phyloP scores from a whole-genome alignment of 352 stramenopile species.

The Blastocystis sp. region DNA sequence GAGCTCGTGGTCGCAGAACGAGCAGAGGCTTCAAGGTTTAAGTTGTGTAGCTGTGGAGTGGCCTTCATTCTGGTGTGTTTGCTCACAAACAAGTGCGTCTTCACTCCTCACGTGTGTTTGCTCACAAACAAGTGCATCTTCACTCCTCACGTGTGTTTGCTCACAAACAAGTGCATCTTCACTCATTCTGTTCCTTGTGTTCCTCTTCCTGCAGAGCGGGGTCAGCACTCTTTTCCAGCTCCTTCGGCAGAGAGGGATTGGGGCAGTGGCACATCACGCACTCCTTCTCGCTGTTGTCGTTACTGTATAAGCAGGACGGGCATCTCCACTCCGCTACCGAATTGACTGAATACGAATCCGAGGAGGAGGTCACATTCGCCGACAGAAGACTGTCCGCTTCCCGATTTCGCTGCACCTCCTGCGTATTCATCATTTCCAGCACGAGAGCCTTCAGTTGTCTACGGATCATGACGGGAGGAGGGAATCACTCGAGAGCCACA shows the following conservation, averaged over 20 bases:
- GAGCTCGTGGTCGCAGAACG: constrained; percentile 34
- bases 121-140: too few species aligned
- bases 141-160: too few species aligned
- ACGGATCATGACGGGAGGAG: not conserved
- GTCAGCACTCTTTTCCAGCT: not conserved
- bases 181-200: not conserved
- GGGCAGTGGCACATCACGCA: not conserved
- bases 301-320: not conserved
- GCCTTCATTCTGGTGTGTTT: not conserved
- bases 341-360: not conserved
- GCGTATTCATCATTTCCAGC: not conserved
- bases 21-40: constrained; percentile 6
- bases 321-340: not conserved
- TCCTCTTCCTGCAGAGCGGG: not conserved
- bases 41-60: not conserved
- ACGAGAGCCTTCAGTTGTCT: not conserved
- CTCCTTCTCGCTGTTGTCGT: not conserved
- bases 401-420: not conserved
- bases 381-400: not conserved
- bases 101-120: too few species aligned
- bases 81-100: not conserved
- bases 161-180: not conserved
- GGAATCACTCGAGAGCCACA: not conserved
- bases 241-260: not conserved
- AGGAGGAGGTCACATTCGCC: not conserved